Percentiles rank a stretch among this genome's conserved stretches.
phyloP scores from a whole-genome alignment of 140 eudicot genomes.

The Stevia rebaudiana region DNA sequence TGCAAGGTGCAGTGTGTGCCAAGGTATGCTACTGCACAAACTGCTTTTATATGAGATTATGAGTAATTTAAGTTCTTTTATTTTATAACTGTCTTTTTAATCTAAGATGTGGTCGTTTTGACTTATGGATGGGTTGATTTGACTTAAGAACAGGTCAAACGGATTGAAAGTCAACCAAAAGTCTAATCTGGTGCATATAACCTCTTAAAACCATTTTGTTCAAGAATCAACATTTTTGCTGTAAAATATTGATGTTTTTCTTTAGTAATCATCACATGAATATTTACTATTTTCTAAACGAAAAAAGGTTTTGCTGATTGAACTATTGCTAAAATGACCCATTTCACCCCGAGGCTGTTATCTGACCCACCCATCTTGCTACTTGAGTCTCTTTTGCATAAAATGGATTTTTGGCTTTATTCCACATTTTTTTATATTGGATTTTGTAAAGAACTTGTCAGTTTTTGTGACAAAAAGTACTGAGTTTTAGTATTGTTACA shows the following conservation, averaged over 20 bases:
- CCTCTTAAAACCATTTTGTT: neutral
- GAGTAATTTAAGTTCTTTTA: neutral
- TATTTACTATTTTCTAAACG: neutral
- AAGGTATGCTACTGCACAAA: conserved; percentile 45
- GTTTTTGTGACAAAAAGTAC: neutral
- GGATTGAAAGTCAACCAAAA: neutral
- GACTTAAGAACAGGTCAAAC: neutral
- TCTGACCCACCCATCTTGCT: neutral
- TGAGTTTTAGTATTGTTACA: neutral
- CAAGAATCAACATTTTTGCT: neutral
- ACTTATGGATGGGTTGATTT: neutral
- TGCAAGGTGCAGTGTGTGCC: conserved; percentile 68
- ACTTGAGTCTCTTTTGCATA: neutral
- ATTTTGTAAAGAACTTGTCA: neutral
- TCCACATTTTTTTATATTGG: neutral
- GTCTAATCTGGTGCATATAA: neutral
- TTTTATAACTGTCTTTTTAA: neutral
- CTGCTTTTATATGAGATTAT: neutral
- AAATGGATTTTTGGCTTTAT: neutral
- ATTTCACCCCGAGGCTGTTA: neutral
- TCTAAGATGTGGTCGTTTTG: neutral
- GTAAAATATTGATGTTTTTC: too few species aligned
- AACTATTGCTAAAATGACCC: neutral
- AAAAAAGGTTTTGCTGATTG: neutral
- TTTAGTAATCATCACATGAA: too few species aligned